phyloP scores from a whole-genome alignment of 257 asterid genomes.

The Osmanthus fragrans region DNA sequence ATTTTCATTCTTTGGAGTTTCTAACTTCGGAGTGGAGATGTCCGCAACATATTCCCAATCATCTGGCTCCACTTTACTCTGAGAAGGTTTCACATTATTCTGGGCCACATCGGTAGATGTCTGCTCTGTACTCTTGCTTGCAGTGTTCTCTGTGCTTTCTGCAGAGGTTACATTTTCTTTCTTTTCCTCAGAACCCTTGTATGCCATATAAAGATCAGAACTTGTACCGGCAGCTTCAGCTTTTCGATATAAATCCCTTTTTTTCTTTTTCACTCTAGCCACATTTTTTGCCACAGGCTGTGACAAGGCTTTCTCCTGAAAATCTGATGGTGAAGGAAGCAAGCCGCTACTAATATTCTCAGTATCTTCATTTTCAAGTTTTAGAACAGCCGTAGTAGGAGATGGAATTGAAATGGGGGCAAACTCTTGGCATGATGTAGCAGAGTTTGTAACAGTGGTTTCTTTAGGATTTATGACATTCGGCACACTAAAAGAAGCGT shows the following conservation, averaged over 20 bases:
- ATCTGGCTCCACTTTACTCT: constrained; percentile 29
- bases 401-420: constrained; percentile 22
- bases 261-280: constrained; percentile 20
- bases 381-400: constrained; percentile 25
- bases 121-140: constrained; percentile 10
- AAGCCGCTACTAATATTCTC: constrained; percentile 16
- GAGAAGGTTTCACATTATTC: constrained; percentile 3
- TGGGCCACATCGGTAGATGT: constrained; percentile 10
- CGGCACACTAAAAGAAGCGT: constrained; percentile 9
- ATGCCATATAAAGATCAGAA: constrained; percentile 28
- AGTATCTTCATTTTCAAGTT: constrained; percentile 24
- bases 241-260: constrained; percentile 24
- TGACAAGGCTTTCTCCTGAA: constrained; percentile 30
- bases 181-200: constrained; percentile 29
- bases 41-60: constrained; percentile 29
- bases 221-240: constrained; percentile 31
- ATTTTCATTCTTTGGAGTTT: constrained; percentile 5
- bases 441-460: constrained; percentile 14
- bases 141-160: constrained; percentile 20
- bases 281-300: constrained; percentile 29
- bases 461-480: constrained; percentile 20
- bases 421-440: constrained; percentile 20
- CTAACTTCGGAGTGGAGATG: constrained; percentile 24
- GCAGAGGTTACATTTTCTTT: constrained; percentile 20
- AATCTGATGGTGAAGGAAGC: constrained; percentile 12